Evolutionary conservation across 257 asterid genomes (phyloP), one percentile per base, ranked within the genome.

Genomic region (Solanum piurae): DNA sequence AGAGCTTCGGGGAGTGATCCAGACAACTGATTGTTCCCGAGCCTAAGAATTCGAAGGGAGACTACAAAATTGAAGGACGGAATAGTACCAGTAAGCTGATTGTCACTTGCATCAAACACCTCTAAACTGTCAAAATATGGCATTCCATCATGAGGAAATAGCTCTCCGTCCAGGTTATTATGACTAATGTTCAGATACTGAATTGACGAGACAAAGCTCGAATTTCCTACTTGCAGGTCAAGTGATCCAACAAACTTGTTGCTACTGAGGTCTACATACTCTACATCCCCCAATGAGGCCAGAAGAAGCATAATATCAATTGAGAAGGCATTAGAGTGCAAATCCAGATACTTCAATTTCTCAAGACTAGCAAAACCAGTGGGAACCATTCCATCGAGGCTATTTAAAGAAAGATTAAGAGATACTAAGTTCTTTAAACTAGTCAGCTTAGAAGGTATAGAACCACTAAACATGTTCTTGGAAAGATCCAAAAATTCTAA

Each of bases 141-240:
- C 88, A 96, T 95, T 76, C 98, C 98, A 85, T 95, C 98, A 14
- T 94, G 98, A 84, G 98, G 92, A 89, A 95, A 96, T 8, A 96
- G 96, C 90, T 93, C 94, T 7, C 96, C 97, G 10, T 92, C 90
- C 93, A 96, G 85, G 89, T 86, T 91, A 89, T 96, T 95, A 60
- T 87, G 55, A 69, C 99, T 96, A 60, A 94, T 86, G 88, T 96
- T 96, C 88, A 96, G 79, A 90, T 93, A 90, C 69, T 23, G 88
- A 88, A 96, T 85, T 21, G 96, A 93, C 21, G 97, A 93, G 79
- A 94, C 87, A 31, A 96, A 96, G 83, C 91, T 91, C 0, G 97
- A 88, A 73, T 88, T 86, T 52, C 95, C 98, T 12, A 85, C 87
- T 83, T 95, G 97, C 38, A 95, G 42, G 85, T 95, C 98, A 92